Evolutionary conservation across 108 stramenopile genomes (phyloP).

Genomic region (Fragilaria radians): DNA sequence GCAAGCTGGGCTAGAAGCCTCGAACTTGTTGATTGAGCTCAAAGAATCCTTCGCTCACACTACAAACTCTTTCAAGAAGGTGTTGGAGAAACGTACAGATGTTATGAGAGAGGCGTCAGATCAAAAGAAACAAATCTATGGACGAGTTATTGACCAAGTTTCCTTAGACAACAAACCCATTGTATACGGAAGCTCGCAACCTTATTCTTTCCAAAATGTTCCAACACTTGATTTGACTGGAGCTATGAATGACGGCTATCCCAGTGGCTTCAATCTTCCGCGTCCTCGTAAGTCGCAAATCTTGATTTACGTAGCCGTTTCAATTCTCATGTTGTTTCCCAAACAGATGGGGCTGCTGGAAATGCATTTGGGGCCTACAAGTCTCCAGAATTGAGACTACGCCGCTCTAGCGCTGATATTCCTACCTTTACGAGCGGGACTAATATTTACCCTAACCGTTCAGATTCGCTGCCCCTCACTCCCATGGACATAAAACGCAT

Average conservation of each 20-base stretch:
- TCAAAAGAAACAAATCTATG: slow-evolving; percentile 64
- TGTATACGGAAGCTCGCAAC: slow-evolving; percentile 35
- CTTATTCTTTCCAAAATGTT: slow-evolving; percentile 13
- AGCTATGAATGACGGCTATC: slow-evolving; percentile 58
- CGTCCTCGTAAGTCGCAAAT: slow-evolving; percentile 37
- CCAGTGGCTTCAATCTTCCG: slow-evolving; percentile 21
- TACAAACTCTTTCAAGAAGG: slow-evolving; percentile 70
- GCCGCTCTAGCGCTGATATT: background rate
- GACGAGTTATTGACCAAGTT: slow-evolving; percentile 25
- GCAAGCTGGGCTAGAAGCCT: slow-evolving; percentile 75
- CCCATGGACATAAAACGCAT: slow-evolving; percentile 83
- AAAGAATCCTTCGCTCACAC: slow-evolving; percentile 77
- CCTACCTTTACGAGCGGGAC: slow-evolving; percentile 1
- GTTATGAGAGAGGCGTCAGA: slow-evolving; percentile 68
- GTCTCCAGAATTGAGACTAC: slow-evolving; percentile 3
- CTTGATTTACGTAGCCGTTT: background rate
- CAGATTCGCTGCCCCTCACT: slow-evolving; percentile 40
- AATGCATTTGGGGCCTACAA: background rate
- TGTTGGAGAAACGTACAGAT: slow-evolving; percentile 73
- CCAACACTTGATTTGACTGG: slow-evolving; percentile 80
- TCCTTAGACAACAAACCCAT: slow-evolving; percentile 61
- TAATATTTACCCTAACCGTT: slow-evolving; percentile 15
- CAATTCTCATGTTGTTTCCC: background rate
- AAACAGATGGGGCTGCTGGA: slow-evolving; percentile 10
- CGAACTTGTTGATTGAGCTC: slow-evolving; percentile 70